Conservation (phyloP, 1,284 basidiomycete species). For the Volvariella surrecta region DNA sequence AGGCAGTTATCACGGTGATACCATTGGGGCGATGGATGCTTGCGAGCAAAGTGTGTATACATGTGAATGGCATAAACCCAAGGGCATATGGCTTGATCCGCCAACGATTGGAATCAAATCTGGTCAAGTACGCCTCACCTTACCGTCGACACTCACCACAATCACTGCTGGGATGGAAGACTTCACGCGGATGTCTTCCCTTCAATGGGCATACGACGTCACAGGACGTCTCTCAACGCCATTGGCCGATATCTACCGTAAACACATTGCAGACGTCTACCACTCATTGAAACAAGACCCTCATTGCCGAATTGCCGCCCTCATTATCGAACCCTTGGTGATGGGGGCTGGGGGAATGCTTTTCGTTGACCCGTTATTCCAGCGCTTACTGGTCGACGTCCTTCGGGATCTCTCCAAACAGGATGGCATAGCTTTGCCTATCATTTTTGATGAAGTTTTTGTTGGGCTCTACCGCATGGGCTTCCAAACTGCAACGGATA, state of each 20-base stretch:
- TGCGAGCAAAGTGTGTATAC: conserved; percentile 88
- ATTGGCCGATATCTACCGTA: conserved; percentile 60
- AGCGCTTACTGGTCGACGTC: conserved; percentile 78
- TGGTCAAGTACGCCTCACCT: conserved; percentile 48
- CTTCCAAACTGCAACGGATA: conserved; percentile 50
- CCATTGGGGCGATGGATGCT: conserved; percentile 97
- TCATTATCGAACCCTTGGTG: conserved; percentile 88
- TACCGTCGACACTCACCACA: conserved; percentile 50
- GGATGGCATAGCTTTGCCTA: conserved; percentile 60
- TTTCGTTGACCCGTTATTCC: conserved; percentile 96
- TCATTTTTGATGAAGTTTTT: conserved; percentile 97
- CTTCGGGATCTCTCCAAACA: conserved; percentile 41
- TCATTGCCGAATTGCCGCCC: conserved; percentile 48
- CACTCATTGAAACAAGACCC: conserved; percentile 34
- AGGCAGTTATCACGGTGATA: conserved; percentile 97
- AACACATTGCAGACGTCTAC: conserved; percentile 50
- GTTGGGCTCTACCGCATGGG: conserved; percentile 87
- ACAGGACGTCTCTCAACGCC: conserved; percentile 47
- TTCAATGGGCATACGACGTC: conserved; percentile 73
- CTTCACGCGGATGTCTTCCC: conserved; percentile 25
- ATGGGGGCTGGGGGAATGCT: conserved; percentile 98
- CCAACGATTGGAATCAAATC: conserved; percentile 68
- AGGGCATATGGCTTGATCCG: conserved; percentile 92
- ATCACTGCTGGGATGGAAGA: conserved; percentile 18
- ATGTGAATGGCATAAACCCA: conserved; percentile 93